These are phyloP conservation scores for Stachybotrys echinatus DNA, from an alignment of 2,329 filamentous ascomycete species.

Conservation along the genomic window DNA sequence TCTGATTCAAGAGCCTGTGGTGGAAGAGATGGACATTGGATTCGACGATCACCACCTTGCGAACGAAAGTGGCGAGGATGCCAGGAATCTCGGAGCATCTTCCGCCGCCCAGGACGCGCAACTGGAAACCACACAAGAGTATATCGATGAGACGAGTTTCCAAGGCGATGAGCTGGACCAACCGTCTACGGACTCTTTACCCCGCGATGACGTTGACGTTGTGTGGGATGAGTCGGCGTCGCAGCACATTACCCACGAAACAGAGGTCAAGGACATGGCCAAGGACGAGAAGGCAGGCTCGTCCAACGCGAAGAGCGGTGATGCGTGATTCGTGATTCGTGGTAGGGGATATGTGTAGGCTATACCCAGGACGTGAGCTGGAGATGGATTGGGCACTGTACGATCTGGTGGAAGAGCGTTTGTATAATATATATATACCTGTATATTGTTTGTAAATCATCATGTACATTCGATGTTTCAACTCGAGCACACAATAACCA, in stretches of 20 bases:
- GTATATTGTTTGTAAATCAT: no score
- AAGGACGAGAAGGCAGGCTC: background rate
- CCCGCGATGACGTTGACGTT: no score
- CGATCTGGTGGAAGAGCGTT: no score
- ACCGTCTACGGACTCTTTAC: background rate
- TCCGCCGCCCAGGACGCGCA: background rate
- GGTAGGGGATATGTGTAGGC: no score
- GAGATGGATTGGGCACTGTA: no score
- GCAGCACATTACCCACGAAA: no score
- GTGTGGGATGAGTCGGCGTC: no score
- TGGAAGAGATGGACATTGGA: slow-evolving; percentile 18
- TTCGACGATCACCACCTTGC: slow-evolving; percentile 11
- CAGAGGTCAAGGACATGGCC: background rate
- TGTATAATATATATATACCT: no score
- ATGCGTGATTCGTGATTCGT: no score
- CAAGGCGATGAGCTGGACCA: background rate
- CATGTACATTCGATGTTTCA: no score
- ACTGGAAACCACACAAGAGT: background rate
- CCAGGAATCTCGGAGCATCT: background rate
- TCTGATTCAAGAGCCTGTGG: slow-evolving; percentile 16
- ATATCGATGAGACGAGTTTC: background rate
- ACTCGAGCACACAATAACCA: no score
- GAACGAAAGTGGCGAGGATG: background rate
- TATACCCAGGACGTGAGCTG: no score
- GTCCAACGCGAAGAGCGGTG: background rate